A percentile compares a stretch with the other conserved stretches of the same genome.
Evolutionary conservation across 106 monocot species (phyloP).

Genomic region (Apostasia ramifera): DNA sequence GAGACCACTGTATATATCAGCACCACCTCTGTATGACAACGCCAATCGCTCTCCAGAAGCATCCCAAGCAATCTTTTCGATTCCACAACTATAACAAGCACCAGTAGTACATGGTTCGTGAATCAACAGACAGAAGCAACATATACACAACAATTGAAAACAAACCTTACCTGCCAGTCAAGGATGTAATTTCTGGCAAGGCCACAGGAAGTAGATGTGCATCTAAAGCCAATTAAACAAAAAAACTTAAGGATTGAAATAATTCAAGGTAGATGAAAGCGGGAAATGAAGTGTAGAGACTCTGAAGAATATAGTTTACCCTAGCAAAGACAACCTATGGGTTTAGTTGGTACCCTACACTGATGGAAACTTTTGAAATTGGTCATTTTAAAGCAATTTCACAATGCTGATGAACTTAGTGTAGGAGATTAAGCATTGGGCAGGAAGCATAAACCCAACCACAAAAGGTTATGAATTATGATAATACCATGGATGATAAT

Average conservation of each 20-base stretch:
- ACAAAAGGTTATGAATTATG: too few species aligned
- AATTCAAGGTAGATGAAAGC: neutral
- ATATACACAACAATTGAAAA: conserved; percentile 1
- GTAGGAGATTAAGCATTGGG: too few species aligned
- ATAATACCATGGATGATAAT: too few species aligned
- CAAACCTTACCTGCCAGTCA: conserved; percentile 65
- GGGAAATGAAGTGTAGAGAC: neutral
- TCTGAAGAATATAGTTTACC: too few species aligned
- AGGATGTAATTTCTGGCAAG: conserved; percentile 66
- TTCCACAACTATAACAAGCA: conserved; percentile 41
- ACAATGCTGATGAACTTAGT: too few species aligned
- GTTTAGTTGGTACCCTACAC: too few species aligned
- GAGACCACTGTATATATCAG: conserved; percentile 71
- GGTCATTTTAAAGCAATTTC: too few species aligned
- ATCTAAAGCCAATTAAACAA: conserved; percentile 39
- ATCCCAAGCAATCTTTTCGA: conserved; percentile 93
- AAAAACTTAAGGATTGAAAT: neutral
- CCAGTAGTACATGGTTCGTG: neutral
- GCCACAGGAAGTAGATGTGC: conserved; percentile 89
- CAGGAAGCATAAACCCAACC: too few species aligned
- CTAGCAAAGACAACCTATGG: too few species aligned
- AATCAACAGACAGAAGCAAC: neutral
- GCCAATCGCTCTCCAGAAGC: conserved; percentile 82
- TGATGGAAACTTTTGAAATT: too few species aligned
- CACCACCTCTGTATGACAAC: conserved; percentile 68